A percentile compares a stretch with the other conserved stretches of the same genome.
Evolutionary conservation across 805 yeast species (phyloP).

Genomic region (Candida sphagnicola): DNA sequence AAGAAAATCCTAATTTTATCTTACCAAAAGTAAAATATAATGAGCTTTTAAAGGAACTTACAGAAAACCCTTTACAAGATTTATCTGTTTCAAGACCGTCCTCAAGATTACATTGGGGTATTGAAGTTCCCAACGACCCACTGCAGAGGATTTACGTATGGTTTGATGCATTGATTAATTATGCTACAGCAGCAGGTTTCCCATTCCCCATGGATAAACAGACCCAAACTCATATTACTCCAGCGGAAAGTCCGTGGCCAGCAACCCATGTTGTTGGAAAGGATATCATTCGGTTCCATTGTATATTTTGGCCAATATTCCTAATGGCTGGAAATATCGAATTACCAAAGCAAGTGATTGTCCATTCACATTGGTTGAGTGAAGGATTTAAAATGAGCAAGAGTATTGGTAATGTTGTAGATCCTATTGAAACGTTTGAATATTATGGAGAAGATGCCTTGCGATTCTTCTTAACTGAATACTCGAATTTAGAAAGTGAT

Average conservation of each 20-base stretch:
- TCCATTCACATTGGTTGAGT: slow-evolving; percentile 93
- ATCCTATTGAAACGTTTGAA: slow-evolving; percentile 65
- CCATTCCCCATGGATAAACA: slow-evolving; percentile 14
- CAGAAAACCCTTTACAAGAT: slow-evolving; percentile 48
- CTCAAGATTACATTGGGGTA: slow-evolving; percentile 81
- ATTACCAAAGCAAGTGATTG: slow-evolving; percentile 70
- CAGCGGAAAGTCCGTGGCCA: slow-evolving; percentile 46
- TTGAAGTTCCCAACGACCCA: slow-evolving; percentile 76
- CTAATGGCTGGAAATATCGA: slow-evolving; percentile 75
- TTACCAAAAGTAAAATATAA: slow-evolving; percentile 55
- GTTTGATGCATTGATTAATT: slow-evolving; percentile 92
- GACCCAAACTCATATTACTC: slow-evolving; percentile 9
- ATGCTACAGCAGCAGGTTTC: slow-evolving; percentile 68
- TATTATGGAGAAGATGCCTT: slow-evolving; percentile 70
- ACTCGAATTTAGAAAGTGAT: slow-evolving; percentile 72
- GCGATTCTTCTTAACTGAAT: slow-evolving; percentile 71
- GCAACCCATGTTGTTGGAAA: slow-evolving; percentile 87
- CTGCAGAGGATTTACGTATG: slow-evolving; percentile 88
- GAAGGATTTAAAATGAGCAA: slow-evolving; percentile 93
- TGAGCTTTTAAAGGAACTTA: slow-evolving; percentile 57
- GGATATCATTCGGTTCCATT: slow-evolving; percentile 85
- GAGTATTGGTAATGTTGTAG: slow-evolving; percentile 89
- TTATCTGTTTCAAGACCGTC: slow-evolving; percentile 86
- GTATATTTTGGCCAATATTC: slow-evolving; percentile 92
- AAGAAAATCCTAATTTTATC: slow-evolving; percentile 55